Percentiles rank a stretch among this genome's conserved stretches.
Evolutionary conservation across 371 early-diverging fungal genomes (phyloP).

Genomic region (Lichtheimia hyalospora): DNA sequence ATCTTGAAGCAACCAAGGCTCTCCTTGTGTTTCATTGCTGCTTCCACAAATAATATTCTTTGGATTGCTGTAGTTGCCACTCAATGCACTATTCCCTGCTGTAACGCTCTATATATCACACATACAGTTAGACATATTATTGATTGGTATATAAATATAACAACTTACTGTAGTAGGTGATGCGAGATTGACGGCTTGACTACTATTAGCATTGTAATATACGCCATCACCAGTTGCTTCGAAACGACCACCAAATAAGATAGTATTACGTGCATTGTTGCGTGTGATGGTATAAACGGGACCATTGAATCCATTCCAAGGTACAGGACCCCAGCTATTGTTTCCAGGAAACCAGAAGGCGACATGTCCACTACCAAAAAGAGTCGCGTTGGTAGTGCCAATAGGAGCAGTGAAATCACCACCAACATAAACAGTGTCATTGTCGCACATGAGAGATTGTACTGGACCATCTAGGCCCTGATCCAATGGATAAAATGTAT

Average conservation of each 20-base stretch:
- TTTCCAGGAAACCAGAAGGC: constrained; percentile 44
- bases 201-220: constrained; percentile 28
- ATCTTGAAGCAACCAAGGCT: constrained; percentile 68
- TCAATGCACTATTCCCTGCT: constrained; percentile 40
- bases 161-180: constrained; percentile 28
- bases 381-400: constrained; percentile 14
- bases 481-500: constrained; percentile 41
- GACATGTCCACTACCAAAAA: constrained; percentile 42
- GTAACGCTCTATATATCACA: constrained; percentile 33
- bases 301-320: constrained; percentile 54
- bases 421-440: constrained; percentile 49
- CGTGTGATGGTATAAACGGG: constrained; percentile 45
- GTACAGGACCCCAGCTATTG: constrained; percentile 47
- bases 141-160: neutral
- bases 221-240: constrained; percentile 42
- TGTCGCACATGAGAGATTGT: constrained; percentile 60
- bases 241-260: constrained; percentile 47
- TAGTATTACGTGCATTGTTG: constrained; percentile 18
- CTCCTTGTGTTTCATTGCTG: constrained; percentile 14
- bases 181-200: constrained; percentile 32
- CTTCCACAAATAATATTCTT: constrained; percentile 29
- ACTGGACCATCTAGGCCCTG: constrained; percentile 75
- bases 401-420: constrained; percentile 48
- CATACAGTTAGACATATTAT: constrained; percentile 4
- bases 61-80: constrained; percentile 30